These are phyloP conservation scores for Podospora conica DNA, from an alignment of 495 filamentous ascomycete species.

Conservation along the genomic window DNA sequence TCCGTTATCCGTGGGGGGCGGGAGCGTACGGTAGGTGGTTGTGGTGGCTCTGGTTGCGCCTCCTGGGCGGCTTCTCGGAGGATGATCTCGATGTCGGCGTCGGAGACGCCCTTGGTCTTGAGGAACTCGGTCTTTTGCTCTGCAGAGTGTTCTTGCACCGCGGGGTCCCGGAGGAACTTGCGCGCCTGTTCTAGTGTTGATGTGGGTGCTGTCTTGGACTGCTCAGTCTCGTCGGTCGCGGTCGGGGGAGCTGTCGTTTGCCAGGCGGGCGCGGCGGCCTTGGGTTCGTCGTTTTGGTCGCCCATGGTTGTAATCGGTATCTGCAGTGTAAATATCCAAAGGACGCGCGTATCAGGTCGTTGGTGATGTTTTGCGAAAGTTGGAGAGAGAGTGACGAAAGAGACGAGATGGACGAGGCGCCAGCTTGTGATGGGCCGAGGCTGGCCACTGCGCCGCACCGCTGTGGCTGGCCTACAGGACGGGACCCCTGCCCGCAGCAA, in stretches of 20 bases:
- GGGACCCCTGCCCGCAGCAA: background rate
- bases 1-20: background rate
- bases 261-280: slow-evolving; percentile 16
- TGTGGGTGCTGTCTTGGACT: slow-evolving; percentile 22
- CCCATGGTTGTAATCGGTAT: slow-evolving; percentile 5
- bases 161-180: slow-evolving; percentile 73
- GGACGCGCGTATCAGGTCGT: background rate
- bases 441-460: slow-evolving; percentile 1
- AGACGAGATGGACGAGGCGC: background rate
- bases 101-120: slow-evolving; percentile 66
- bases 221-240: slow-evolving; percentile 11
- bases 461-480: slow-evolving; percentile 1
- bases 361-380: background rate
- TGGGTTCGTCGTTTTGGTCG: slow-evolving; percentile 11
- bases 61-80: slow-evolving; percentile 42
- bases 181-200: slow-evolving; percentile 62
- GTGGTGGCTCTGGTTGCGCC: slow-evolving; percentile 24
- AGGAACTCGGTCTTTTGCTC: slow-evolving; percentile 76
- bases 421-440: slow-evolving; percentile 11
- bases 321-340: background rate
- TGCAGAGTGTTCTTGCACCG: slow-evolving; percentile 60
- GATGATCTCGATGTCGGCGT: slow-evolving; percentile 61
- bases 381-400: background rate
- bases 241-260: slow-evolving; percentile 10
- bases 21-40: slow-evolving; percentile 6